A percentile compares a stretch with the other conserved stretches of the same genome.
Conservation (phyloP, 1,139 yeast species). For the Geotrichum phurueaensis region DNA sequence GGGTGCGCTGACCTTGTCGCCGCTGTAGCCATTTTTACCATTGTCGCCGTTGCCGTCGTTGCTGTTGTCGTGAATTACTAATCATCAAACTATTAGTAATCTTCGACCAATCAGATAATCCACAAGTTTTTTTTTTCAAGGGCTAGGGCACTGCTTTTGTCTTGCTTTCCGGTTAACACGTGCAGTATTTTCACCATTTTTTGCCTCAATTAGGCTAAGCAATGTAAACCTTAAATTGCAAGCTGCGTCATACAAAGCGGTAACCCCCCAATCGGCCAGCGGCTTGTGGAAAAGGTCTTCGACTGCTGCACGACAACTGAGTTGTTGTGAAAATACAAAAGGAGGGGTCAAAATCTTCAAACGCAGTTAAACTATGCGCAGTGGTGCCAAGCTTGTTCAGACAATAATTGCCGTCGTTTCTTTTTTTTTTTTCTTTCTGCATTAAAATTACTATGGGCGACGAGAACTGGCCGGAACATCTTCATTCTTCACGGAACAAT, state of each 20-base stretch:
- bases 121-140: neutral
- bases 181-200: neutral
- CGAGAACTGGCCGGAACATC: neutral
- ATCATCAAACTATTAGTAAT: neutral
- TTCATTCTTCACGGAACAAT: neutral
- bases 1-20: neutral
- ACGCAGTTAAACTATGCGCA: neutral
- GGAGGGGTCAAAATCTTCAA: neutral
- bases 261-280: neutral
- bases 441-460: neutral
- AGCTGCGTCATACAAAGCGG: neutral
- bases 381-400: neutral
- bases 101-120: neutral
- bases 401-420: neutral
- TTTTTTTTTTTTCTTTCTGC: neutral
- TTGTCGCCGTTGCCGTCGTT: neutral
- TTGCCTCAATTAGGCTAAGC: neutral
- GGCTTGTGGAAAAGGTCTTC: too few species aligned
- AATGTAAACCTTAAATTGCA: neutral
- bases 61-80: neutral
- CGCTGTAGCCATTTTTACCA: neutral
- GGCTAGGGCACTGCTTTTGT: neutral
- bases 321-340: neutral
- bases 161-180: neutral
- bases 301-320: neutral